Conservation (phyloP, 2,329 filamentous ascomycete species). For the Sclerotinia subarctica region DNA sequence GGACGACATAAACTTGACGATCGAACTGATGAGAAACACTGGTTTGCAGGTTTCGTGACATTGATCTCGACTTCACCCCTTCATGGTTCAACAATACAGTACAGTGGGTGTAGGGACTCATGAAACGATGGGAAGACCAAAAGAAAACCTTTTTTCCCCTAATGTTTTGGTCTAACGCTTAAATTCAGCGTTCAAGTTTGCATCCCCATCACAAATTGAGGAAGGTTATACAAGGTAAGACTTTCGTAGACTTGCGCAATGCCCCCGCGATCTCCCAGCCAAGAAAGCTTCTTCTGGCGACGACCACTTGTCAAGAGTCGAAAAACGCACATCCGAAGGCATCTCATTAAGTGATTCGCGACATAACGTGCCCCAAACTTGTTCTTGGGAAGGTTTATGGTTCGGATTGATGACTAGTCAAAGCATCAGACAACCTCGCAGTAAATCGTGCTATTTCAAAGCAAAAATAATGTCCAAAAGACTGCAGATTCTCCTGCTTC, state of each 20-base stretch:
- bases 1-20: not conserved
- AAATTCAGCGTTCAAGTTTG: not conserved
- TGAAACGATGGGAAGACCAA: not conserved
- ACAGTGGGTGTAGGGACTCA: no score
- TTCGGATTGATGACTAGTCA: not conserved
- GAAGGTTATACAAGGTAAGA: no score
- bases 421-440: not conserved
- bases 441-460: not conserved
- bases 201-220: not conserved
- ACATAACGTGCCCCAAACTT: not conserved
- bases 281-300: conserved; percentile 8
- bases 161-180: not conserved
- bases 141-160: not conserved
- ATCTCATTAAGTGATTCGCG: not conserved
- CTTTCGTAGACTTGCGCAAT: not conserved
- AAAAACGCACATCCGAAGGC: not conserved
- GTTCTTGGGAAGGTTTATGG: not conserved
- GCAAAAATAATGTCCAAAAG: not conserved
- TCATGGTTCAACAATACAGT: no score
- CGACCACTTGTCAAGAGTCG: not conserved
- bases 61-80: not conserved
- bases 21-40: not conserved
- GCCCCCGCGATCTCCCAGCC: not conserved
- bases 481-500: not conserved
- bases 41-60: not conserved